A percentile compares a stretch with the other conserved stretches of the same genome.
These are phyloP conservation scores for Penicillium alfredii DNA, from an alignment of 495 filamentous ascomycete species.

Conservation along the genomic window DNA sequence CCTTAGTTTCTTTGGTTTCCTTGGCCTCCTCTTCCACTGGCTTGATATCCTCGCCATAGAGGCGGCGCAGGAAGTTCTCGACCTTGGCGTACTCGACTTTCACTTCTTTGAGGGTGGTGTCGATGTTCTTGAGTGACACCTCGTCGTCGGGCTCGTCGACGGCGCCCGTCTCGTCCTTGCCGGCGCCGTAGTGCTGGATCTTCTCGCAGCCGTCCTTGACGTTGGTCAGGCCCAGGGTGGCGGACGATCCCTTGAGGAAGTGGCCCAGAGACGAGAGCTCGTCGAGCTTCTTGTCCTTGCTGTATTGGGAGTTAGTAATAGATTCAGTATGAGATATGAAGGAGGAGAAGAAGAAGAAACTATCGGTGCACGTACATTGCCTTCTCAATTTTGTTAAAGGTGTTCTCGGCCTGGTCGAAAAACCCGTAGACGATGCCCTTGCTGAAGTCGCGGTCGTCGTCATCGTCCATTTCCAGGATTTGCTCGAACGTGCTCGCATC, in stretches of 20 bases:
- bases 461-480: constrained; percentile 96
- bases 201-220: constrained; percentile 92
- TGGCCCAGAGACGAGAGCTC: constrained; percentile 80
- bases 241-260: constrained; percentile 97
- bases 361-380: constrained; percentile 71
- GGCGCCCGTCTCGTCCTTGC: constrained; percentile 69
- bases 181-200: constrained; percentile 86
- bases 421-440: constrained; percentile 84
- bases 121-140: constrained; percentile 60
- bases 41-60: constrained; percentile 51
- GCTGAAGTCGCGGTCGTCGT: constrained; percentile 71
- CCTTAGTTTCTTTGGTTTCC: constrained; percentile 12
- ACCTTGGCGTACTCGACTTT: constrained; percentile 74
- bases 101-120: constrained; percentile 60
- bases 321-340: constrained; percentile 3
- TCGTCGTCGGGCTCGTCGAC: constrained; percentile 54
- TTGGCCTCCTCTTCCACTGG: constrained; percentile 11
- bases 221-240: constrained; percentile 86
- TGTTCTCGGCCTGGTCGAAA: constrained; percentile 83
- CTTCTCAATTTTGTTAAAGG: constrained; percentile 79
- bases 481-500: constrained; percentile 81
- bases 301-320: constrained; percentile 28
- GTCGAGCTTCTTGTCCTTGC: constrained; percentile 56
- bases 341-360: background rate
- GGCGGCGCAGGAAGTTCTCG: constrained; percentile 63